Base-by-base conservation (phyloP, 2,329 filamentous ascomycete genomes). In the Botrytis tulipae region DNA sequence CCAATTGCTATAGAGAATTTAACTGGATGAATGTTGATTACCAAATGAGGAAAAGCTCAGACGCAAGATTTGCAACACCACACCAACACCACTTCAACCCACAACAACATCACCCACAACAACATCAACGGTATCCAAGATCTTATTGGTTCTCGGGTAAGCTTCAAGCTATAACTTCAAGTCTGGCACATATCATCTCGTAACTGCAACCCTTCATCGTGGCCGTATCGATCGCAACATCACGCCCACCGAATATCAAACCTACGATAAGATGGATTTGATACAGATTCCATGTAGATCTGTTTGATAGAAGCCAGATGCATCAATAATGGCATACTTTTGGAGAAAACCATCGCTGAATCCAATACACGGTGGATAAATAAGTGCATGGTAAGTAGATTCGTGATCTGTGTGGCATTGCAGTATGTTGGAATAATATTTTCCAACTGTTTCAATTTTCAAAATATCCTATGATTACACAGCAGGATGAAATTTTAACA, bases 401-500 rank as follows among this genome's bases (percentile, higher is more conserved):
- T 12, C 1, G 18, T 12, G 40, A 22, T 29, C 7, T 12, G 16
- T 29, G 6, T 32, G n/a, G 3, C 4, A 44, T 20, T 44, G 1
- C 16, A 29, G 8, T 44, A n/a, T 9, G 20, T 8, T 14, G 3
- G 6, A 20, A 32, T 20, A 8, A 14, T 32, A n/a, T 20, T 44
- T 20, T 63, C 3, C 22, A 29, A 44, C 16, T 14, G 5, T 44
- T 29, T 9, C 25, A 63, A 7, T 22, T 29, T 10, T n/a, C 29
- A 40, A 10, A 2, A 25, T 29, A 42, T 18, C 22, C 60, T 40
- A n/a, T 42, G 1, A 40, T 0, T 20, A n/a, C 2, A 42, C 14
- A 25, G 2, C 5, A 40, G 14, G 12, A 8, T n/a, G 22, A 14
- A 9, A n/a, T 14, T 0, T 16, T 9, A 4, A 22, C 4, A 4